phyloP scores from a whole-genome alignment of 768 basidiomycete genomes.

The Kwoniella mangroviensis region DNA sequence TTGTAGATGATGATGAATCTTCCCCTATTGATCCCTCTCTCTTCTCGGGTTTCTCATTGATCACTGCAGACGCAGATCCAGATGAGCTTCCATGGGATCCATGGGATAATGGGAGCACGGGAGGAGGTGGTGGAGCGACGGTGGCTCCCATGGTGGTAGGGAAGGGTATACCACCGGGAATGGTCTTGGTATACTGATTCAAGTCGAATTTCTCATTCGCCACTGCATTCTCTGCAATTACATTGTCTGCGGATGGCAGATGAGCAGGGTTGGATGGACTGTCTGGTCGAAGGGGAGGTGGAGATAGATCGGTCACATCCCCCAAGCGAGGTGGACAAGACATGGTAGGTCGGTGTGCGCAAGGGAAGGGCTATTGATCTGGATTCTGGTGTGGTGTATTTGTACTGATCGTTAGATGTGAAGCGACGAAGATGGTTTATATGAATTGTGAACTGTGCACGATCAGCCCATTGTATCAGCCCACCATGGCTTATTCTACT shows the following conservation, averaged over 20 bases:
- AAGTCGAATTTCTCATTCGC: constrained; percentile 11
- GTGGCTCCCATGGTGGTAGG: constrained; percentile 28
- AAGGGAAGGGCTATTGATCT: too few species aligned
- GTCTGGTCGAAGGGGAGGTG: constrained; percentile 8
- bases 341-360: constrained; percentile 1
- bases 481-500: neutral
- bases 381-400: neutral
- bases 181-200: constrained; percentile 12
- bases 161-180: constrained; percentile 24
- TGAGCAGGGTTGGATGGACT: constrained; percentile 20
- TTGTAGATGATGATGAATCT: neutral
- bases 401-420: neutral
- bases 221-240: neutral
- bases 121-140: constrained; percentile 17
- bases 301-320: constrained; percentile 7
- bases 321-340: constrained; percentile 4
- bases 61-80: neutral
- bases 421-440: too few species aligned
- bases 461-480: neutral
- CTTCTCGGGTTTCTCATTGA: constrained; percentile 1
- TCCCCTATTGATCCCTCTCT: neutral
- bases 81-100: neutral
- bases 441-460: neutral
- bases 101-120: constrained; percentile 3
- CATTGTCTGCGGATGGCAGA: constrained; percentile 1